phyloP scores from a whole-genome alignment of 768 basidiomycete species.

The Sistotremastrum niveocremeum region DNA sequence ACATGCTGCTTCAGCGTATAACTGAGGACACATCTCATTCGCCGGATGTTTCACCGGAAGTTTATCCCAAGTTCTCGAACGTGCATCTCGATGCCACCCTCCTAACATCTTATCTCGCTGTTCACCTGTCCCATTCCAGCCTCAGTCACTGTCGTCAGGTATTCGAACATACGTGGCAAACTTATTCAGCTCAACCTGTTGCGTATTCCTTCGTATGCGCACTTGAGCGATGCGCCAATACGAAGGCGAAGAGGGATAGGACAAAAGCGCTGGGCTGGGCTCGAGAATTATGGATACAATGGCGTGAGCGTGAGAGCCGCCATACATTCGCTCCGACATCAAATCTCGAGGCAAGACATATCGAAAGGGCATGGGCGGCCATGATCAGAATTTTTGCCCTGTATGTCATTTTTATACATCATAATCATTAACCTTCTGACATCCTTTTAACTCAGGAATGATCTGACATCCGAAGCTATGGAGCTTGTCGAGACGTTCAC shows the following conservation, averaged over 20 bases:
- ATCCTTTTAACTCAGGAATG: conserved; percentile 8
- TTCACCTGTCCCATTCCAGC: conserved; percentile 46
- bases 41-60: not conserved
- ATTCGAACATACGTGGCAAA: conserved; percentile 20
- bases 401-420: conserved; percentile 27
- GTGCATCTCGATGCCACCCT: conserved; percentile 50
- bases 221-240: conserved; percentile 47
- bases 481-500: conserved; percentile 48
- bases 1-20: conserved; percentile 51
- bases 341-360: conserved; percentile 24
- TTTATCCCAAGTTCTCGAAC: conserved; percentile 27
- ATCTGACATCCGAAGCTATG: conserved; percentile 30
- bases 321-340: conserved; percentile 9
- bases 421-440: not conserved
- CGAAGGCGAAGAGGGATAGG: conserved; percentile 32
- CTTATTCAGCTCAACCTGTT: not conserved
- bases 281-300: conserved; percentile 52
- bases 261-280: conserved; percentile 36
- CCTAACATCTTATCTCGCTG: conserved; percentile 69
- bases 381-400: conserved; percentile 52
- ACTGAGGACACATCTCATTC: conserved; percentile 26
- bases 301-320: conserved; percentile 27
- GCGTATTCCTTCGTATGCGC: conserved; percentile 49
- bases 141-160: conserved; percentile 34
- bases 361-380: conserved; percentile 58